Conservation (phyloP, 2,329 filamentous ascomycete genomes). For the Cercospora zeae-maydis region DNA sequence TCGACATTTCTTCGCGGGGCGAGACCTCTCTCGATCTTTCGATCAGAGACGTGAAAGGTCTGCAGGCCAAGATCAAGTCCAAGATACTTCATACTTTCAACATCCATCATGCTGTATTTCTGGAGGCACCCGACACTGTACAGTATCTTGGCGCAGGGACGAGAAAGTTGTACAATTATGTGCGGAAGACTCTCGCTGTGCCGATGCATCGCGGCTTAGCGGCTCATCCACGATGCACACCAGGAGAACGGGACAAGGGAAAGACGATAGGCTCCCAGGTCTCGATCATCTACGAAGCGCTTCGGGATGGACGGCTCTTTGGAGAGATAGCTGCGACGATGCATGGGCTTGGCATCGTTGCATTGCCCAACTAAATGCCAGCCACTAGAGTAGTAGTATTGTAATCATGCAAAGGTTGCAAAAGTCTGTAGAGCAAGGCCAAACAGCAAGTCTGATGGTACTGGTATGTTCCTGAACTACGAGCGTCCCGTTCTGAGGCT, state of each 20-base stretch:
- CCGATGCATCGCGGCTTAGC: constrained; percentile 1
- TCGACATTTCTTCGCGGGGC: background rate
- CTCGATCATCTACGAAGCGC: constrained; percentile 4
- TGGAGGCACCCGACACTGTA: background rate
- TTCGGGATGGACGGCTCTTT: background rate
- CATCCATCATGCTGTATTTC: background rate
- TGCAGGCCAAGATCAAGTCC: background rate
- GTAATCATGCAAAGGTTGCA: background rate
- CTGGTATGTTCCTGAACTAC: too few species aligned
- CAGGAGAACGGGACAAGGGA: background rate
- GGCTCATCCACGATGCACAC: background rate
- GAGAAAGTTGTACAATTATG: background rate
- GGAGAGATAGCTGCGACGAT: background rate
- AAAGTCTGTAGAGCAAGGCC: too few species aligned
- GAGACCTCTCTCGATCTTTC: background rate
- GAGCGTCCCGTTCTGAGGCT: too few species aligned
- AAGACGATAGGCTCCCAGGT: constrained; percentile 4
- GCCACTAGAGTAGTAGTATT: background rate
- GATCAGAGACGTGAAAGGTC: background rate
- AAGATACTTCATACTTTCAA: background rate
- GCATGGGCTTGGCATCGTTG: background rate
- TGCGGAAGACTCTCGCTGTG: background rate
- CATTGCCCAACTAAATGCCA: background rate
- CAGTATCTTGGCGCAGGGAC: background rate
- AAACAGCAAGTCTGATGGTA: too few species aligned